Evolutionary conservation across 371 early-diverging fungal genomes (phyloP).

Genomic region (Zychaea mexicana): DNA sequence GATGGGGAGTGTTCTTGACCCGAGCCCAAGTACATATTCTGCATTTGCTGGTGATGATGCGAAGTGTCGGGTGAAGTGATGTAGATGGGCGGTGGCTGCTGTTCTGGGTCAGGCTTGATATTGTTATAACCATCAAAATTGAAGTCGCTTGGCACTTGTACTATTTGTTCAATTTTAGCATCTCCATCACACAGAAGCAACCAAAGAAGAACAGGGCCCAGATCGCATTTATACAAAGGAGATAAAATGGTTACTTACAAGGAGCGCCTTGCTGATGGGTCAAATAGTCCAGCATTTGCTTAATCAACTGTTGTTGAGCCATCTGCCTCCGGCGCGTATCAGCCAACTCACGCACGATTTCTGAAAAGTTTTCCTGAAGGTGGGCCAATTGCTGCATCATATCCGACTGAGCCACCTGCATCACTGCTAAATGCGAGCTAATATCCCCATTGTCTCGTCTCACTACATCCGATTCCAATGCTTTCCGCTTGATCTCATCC

Average conservation of each 20-base stretch:
- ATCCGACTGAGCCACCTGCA: constrained; percentile 78
- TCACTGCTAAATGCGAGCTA: constrained; percentile 67
- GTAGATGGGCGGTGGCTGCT: constrained; percentile 60
- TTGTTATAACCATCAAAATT: constrained; percentile 33
- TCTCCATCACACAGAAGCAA: background rate
- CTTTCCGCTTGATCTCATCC: constrained; percentile 85
- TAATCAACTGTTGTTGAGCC: constrained; percentile 58
- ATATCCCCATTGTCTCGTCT: constrained; percentile 77
- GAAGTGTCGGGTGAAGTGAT: constrained; percentile 53
- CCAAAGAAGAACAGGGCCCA: background rate
- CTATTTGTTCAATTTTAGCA: constrained; percentile 14
- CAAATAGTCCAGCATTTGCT: constrained; percentile 57
- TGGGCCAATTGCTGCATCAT: constrained; percentile 72
- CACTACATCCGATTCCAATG: constrained; percentile 73
- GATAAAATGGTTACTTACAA: constrained; percentile 3
- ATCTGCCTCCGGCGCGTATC: constrained; percentile 64
- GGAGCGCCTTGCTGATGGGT: constrained; percentile 39
- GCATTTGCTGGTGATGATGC: constrained; percentile 4
- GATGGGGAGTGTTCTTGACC: constrained; percentile 14
- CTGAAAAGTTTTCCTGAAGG: constrained; percentile 68
- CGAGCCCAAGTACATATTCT: constrained; percentile 8
- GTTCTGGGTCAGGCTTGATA: constrained; percentile 23
- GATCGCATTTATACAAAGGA: too few relatives aligned
- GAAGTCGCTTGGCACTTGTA: constrained; percentile 43
- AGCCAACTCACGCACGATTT: constrained; percentile 68